These are phyloP conservation scores for Suillus spraguei DNA, from an alignment of 768 basidiomycete species.

Conservation along the genomic window DNA sequence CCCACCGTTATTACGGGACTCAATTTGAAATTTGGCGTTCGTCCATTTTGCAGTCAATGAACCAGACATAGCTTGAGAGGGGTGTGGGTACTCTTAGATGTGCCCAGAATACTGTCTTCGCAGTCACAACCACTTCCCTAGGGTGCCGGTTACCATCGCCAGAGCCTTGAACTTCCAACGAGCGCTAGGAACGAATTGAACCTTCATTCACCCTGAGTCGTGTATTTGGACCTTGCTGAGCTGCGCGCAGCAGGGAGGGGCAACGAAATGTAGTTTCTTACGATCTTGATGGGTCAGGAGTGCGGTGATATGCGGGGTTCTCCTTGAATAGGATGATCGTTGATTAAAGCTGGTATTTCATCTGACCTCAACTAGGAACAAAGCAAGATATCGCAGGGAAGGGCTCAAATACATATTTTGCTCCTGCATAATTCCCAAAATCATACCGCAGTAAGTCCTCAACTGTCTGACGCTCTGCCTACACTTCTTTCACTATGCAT, in stretches of 20 bases:
- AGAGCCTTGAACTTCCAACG: slow-evolving; percentile 19
- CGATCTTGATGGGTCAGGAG: slow-evolving; percentile 62
- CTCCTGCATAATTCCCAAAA: slow-evolving; percentile 34
- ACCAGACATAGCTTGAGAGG: slow-evolving; percentile 33
- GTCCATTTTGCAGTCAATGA: slow-evolving; percentile 40
- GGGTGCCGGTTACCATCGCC: not conserved
- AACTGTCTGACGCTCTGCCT: slow-evolving; percentile 22
- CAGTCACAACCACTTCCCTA: slow-evolving; percentile 36
- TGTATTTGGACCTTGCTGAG: slow-evolving; percentile 45
- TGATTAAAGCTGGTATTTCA: slow-evolving; percentile 15
- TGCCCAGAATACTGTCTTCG: slow-evolving; percentile 51
- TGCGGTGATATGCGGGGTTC: slow-evolving; percentile 49
- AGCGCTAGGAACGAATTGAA: slow-evolving; percentile 26
- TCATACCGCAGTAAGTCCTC: slow-evolving; percentile 38
- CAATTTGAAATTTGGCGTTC: slow-evolving; percentile 66
- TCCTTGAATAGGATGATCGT: slow-evolving; percentile 58
- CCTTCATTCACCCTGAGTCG: slow-evolving; percentile 33
- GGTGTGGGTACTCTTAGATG: slow-evolving; percentile 49
- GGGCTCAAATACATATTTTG: slow-evolving; percentile 44
- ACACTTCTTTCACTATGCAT: slow-evolving; percentile 40
- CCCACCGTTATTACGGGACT: slow-evolving; percentile 30
- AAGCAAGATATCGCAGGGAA: slow-evolving; percentile 44
- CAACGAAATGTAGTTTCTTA: slow-evolving; percentile 34
- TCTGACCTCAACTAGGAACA: slow-evolving; percentile 39
- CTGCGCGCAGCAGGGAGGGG: slow-evolving; percentile 35